A percentile compares a stretch with the other conserved stretches of the same genome.
These are phyloP conservation scores for Pinus taeda DNA, from an alignment of 75 land plant species.

Conservation along the genomic window DNA sequence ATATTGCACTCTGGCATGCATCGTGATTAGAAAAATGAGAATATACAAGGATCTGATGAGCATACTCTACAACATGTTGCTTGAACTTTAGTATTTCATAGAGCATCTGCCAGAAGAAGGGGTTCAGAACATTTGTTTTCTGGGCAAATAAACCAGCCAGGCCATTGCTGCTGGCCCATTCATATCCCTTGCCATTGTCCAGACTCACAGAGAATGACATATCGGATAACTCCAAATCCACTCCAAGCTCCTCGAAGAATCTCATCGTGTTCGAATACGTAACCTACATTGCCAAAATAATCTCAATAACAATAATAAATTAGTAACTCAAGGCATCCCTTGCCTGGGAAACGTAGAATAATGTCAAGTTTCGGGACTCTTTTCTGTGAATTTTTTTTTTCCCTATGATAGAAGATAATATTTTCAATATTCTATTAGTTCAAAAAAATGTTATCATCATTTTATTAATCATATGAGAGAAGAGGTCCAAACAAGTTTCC, in stretches of 20 bases:
- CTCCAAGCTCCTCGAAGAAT: constrained; percentile 75
- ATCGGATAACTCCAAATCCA: constrained; percentile 88
- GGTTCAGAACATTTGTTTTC: constrained; percentile 70
- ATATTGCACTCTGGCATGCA: neutral
- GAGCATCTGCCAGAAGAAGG: constrained; percentile 79
- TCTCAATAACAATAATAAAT: too few relatives aligned
- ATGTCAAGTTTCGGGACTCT: too few relatives aligned
- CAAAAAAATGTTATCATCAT: too few relatives aligned
- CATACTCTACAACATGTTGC: constrained; percentile 70
- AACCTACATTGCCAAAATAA: constrained; percentile 44
- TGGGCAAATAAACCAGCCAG: constrained; percentile 85
- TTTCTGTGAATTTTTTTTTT: too few relatives aligned
- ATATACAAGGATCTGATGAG: neutral
- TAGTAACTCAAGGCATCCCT: too few relatives aligned
- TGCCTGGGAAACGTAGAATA: too few relatives aligned
- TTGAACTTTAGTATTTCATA: constrained; percentile 82
- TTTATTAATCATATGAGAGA: too few relatives aligned
- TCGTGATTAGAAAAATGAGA: neutral
- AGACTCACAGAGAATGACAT: constrained; percentile 98
- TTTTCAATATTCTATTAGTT: neutral
- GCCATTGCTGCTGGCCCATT: constrained; percentile 93
- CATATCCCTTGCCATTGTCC: constrained; percentile 71
- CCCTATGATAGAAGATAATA: too few relatives aligned
- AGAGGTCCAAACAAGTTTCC: too few relatives aligned
- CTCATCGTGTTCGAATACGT: constrained; percentile 95